Conservation (phyloP, 2,329 filamentous ascomycete genomes). For the Microsporum ferrugineum region DNA sequence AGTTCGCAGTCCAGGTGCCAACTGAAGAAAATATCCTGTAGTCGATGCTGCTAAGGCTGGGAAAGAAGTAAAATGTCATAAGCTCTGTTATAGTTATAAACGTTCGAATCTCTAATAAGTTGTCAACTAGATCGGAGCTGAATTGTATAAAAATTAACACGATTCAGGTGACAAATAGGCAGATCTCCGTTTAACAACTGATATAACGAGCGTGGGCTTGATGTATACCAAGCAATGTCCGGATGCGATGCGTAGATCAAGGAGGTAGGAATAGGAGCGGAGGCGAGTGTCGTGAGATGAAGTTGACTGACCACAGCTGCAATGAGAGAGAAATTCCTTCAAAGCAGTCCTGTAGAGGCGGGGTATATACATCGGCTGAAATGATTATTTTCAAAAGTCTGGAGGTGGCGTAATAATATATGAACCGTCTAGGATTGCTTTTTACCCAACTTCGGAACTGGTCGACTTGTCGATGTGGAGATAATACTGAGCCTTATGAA, state of each 20-base stretch:
- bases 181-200: neutral
- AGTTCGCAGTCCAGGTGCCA: neutral
- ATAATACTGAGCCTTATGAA: constrained; percentile 14
- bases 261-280: neutral
- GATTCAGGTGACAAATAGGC: neutral
- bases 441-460: constrained; percentile 7
- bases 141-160: neutral
- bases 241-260: neutral
- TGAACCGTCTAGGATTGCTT: constrained; percentile 3
- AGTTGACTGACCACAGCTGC: neutral
- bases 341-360: neutral
- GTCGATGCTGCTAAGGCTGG: neutral
- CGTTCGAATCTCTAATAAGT: neutral
- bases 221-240: neutral
- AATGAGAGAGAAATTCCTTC: neutral
- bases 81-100: neutral
- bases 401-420: constrained; percentile 7
- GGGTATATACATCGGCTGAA: constrained; percentile 4
- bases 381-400: constrained; percentile 5
- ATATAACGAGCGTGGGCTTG: constrained; percentile 1
- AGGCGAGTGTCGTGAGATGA: neutral
- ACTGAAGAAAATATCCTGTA: neutral
- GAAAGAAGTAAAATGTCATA: neutral
- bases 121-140: neutral
- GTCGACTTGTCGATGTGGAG: constrained; percentile 11